These are phyloP conservation scores for Didymella keratinophila DNA, from an alignment of 2,329 filamentous ascomycete species.

Conservation along the genomic window DNA sequence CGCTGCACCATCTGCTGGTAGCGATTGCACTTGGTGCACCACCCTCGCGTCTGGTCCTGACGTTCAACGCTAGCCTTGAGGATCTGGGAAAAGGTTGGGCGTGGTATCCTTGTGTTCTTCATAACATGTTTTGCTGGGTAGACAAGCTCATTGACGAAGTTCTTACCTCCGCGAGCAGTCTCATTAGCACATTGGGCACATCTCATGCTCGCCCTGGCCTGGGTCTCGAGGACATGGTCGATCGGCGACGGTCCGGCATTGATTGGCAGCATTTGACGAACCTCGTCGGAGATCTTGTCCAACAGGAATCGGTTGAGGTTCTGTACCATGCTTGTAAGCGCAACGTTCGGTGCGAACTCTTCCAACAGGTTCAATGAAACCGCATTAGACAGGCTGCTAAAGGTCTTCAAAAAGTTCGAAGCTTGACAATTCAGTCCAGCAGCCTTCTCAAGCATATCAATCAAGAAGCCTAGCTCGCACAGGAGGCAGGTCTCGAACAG, in stretches of 20 bases:
- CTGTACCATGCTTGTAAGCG: slow-evolving; percentile 84
- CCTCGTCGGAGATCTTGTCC: slow-evolving; percentile 80
- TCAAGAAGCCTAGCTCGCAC: slow-evolving; percentile 93
- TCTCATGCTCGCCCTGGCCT: slow-evolving; percentile 75
- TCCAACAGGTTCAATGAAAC: slow-evolving; percentile 81
- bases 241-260: slow-evolving; percentile 64
- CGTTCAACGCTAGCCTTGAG: slow-evolving; percentile 92
- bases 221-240: slow-evolving; percentile 77
- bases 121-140: slow-evolving; percentile 72
- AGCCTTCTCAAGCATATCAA: slow-evolving; percentile 98
- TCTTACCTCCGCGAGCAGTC: slow-evolving; percentile 78
- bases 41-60: slow-evolving; percentile 87
- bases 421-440: slow-evolving; percentile 94
- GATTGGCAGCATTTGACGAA: slow-evolving; percentile 69
- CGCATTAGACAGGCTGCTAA: slow-evolving; percentile 83
- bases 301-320: slow-evolving; percentile 85
- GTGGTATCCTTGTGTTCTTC: slow-evolving; percentile 63
- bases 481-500: slow-evolving; percentile 83
- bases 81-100: slow-evolving; percentile 79
- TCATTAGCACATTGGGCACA: slow-evolving; percentile 90
- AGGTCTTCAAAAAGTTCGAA: slow-evolving; percentile 89
- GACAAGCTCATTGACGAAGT: slow-evolving; percentile 83
- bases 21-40: slow-evolving; percentile 89
- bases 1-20: slow-evolving; percentile 88
- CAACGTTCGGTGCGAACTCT: slow-evolving; percentile 76